Percentiles rank a stretch among this genome's conserved stretches.
These are phyloP conservation scores for Naganishia antarctica DNA, from an alignment of 768 basidiomycete genomes.

Conservation along the genomic window DNA sequence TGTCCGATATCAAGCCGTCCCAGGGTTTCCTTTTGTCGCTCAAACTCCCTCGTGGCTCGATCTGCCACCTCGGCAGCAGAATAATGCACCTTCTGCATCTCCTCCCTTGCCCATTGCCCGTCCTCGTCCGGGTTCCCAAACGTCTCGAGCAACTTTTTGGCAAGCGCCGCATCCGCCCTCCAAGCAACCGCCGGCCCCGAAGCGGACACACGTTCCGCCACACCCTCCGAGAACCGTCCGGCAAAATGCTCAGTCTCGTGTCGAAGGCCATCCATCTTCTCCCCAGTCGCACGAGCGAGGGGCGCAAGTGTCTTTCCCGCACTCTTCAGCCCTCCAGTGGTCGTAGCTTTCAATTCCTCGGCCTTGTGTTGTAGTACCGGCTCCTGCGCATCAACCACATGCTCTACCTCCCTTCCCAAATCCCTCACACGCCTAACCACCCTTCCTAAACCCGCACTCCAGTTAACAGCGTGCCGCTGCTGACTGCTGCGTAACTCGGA, in stretches of 20 bases:
- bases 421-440: conserved; percentile 22
- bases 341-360: no score
- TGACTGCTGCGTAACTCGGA: conserved; percentile 24
- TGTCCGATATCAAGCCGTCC: no score
- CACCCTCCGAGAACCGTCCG: no score
- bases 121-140: not conserved
- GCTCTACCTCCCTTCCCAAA: conserved; percentile 3
- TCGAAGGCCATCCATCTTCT: not conserved
- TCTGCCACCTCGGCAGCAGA: not conserved
- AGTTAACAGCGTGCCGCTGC: conserved; percentile 20
- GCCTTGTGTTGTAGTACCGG: not conserved
- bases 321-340: no score
- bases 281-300: conserved; percentile 24
- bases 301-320: no score
- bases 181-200: no score
- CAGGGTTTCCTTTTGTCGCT: no score
- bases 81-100: not conserved
- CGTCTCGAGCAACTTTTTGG: not conserved
- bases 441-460: conserved; percentile 21
- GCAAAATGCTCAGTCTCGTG: no score
- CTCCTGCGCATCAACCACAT: not conserved
- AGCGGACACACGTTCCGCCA: no score
- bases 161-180: not conserved
- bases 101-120: not conserved
- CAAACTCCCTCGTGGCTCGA: not conserved